phyloP scores from a whole-genome alignment of 306 rosid genomes.

The Acacia confusa region DNA sequence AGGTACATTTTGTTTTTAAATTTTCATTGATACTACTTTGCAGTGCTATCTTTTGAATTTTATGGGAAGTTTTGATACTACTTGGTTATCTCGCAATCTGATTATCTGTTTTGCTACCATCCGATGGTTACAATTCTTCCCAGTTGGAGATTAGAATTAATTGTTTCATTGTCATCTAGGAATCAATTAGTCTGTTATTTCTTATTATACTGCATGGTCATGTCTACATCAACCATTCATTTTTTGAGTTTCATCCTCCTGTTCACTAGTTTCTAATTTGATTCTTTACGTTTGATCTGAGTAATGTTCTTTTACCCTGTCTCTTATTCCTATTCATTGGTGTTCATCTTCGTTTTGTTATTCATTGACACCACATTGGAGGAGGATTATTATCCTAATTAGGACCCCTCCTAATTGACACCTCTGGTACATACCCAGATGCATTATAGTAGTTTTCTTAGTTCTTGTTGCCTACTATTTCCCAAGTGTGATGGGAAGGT shows the following conservation, averaged over 20 bases:
- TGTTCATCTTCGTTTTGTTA: background rate
- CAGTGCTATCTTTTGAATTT: background rate
- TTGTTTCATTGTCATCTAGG: background rate
- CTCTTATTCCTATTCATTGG: background rate
- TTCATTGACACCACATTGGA: background rate
- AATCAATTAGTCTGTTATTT: background rate
- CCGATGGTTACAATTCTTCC: background rate
- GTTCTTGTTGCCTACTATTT: background rate
- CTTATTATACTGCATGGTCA: background rate
- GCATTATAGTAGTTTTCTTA: background rate
- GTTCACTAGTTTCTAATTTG: background rate
- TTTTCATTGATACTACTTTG: background rate
- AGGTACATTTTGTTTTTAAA: conserved; percentile 42
- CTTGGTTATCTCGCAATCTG: background rate
- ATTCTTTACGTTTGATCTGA: background rate
- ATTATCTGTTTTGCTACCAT: background rate
- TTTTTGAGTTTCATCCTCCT: background rate
- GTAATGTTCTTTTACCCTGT: background rate
- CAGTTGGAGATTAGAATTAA: background rate
- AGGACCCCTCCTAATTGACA: background rate
- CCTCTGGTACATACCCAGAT: background rate
- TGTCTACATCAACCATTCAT: background rate
- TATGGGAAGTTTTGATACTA: too few relatives aligned
- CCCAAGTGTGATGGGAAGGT: background rate
- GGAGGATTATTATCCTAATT: background rate